phyloP scores from a whole-genome alignment of 2,329 filamentous ascomycete genomes.

The Ophioceras dolichostomum region DNA sequence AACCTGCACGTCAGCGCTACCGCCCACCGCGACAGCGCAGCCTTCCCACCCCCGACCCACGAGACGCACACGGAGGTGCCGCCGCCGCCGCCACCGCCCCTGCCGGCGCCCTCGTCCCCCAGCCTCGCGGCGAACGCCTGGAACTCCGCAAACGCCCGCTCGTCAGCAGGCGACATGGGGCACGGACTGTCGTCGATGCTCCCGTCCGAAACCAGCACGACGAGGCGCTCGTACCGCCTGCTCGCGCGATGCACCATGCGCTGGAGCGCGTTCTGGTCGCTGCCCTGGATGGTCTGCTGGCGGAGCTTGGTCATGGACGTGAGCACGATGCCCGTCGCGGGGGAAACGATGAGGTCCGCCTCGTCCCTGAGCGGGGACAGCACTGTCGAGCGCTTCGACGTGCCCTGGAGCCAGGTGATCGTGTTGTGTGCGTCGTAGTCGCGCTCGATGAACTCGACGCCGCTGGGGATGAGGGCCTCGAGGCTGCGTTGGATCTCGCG shows the following conservation, averaged over 20 bases:
- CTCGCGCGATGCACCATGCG: conserved; percentile 41
- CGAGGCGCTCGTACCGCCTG: conserved; percentile 51
- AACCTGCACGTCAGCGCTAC: conserved; percentile 37
- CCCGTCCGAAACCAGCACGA: conserved; percentile 54
- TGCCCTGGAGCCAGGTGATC: conserved; percentile 10
- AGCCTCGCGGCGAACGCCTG: conserved; percentile 33
- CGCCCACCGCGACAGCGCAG: conserved; percentile 42
- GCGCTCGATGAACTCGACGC: conserved; percentile 14
- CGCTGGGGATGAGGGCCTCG: conserved; percentile 11
- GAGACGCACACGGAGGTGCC: conserved; percentile 21
- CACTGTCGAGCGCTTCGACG: conserved; percentile 6
- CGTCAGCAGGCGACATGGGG: conserved; percentile 26
- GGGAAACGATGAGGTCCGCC: conserved; percentile 63
- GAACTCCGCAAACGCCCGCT: conserved; percentile 34
- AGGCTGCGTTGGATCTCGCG: conserved; percentile 8
- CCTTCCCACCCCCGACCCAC: conserved; percentile 36
- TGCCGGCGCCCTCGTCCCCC: conserved; percentile 21
- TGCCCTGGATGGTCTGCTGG: conserved; percentile 51
- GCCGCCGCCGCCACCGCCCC: no score
- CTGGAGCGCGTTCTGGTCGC: conserved; percentile 32
- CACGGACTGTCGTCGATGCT: conserved; percentile 26
- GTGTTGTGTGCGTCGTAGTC: conserved; percentile 14
- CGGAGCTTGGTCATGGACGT: conserved; percentile 61
- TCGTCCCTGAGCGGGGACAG: conserved; percentile 5
- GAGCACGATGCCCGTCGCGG: conserved; percentile 54